phyloP scores from a whole-genome alignment of 768 basidiomycete genomes.

The Naganishia randhawae region DNA sequence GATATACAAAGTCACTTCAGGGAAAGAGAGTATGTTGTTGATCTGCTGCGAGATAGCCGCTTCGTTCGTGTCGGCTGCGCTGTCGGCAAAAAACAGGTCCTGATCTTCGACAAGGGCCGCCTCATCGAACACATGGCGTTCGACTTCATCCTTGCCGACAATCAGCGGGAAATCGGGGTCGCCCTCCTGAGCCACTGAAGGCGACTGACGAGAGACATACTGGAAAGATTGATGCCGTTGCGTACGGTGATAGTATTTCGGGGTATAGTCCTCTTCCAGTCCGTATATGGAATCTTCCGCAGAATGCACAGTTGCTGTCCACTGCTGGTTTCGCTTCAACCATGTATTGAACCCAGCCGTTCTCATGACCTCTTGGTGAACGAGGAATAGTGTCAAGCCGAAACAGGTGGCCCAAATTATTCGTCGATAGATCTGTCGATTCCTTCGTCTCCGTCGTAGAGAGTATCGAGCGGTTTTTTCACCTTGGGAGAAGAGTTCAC shows the following conservation, averaged over 20 bases:
- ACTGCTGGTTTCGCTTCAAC: background rate
- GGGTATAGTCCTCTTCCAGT: slow-evolving; percentile 8
- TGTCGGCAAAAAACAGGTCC: slow-evolving; percentile 3
- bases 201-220: background rate
- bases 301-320: background rate
- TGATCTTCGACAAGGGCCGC: background rate
- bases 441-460: background rate
- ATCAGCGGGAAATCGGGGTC: background rate
- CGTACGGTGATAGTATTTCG: slow-evolving; percentile 7
- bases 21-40: background rate
- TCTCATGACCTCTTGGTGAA: background rate
- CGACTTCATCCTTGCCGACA: background rate
- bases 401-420: background rate
- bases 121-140: background rate
- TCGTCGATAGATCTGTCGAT: background rate
- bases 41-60: background rate
- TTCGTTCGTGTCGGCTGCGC: background rate
- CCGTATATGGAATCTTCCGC: background rate
- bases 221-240: background rate
- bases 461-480: background rate
- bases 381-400: background rate
- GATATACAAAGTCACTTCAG: background rate
- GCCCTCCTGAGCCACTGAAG: background rate
- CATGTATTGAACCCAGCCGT: background rate
- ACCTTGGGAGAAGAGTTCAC: background rate